These are phyloP conservation scores for Aspergillus ellipticus DNA, from an alignment of 495 filamentous ascomycete genomes.

Conservation along the genomic window DNA sequence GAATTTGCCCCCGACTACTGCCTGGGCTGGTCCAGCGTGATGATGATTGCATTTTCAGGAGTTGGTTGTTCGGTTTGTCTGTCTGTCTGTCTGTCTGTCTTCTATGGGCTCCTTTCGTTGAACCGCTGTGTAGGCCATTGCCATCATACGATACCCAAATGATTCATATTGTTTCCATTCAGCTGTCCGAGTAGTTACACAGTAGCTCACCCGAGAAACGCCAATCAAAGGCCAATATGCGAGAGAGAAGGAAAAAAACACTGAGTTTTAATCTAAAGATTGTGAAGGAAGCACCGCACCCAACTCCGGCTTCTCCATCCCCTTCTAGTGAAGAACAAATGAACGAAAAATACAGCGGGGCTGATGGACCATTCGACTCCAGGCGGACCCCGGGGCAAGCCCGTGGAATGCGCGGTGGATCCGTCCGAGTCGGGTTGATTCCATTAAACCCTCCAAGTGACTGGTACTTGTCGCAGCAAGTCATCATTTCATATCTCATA, in stretches of 20 bases:
- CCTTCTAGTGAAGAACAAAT: constrained; percentile 6
- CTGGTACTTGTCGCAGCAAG: background rate
- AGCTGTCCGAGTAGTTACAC: background rate
- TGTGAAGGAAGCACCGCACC: constrained; percentile 2
- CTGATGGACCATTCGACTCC: background rate
- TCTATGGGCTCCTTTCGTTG: too few species aligned
- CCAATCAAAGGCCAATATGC: too few species aligned
- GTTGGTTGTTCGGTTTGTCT: constrained; percentile 7
- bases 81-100: constrained; percentile 1
- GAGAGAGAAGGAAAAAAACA: too few species aligned
- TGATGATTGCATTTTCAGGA: constrained; percentile 24
- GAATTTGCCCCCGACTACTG: background rate
- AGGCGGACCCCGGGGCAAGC: background rate
- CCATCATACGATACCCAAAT: constrained; percentile 19
- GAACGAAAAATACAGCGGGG: background rate
- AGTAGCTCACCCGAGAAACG: background rate
- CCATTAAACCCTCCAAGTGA: too few species aligned
- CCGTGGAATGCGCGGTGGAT: background rate
- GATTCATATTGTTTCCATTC: constrained; percentile 2
- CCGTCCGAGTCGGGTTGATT: too few species aligned
- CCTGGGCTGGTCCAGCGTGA: constrained; percentile 5
- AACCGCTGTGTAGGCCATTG: background rate
- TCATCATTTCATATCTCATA: constrained; percentile 16
- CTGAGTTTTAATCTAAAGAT: constrained; percentile 2
- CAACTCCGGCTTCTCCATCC: constrained; percentile 17